Base-by-base conservation (phyloP, 148 eudicot species). In the Camellia granthamiana region DNA sequence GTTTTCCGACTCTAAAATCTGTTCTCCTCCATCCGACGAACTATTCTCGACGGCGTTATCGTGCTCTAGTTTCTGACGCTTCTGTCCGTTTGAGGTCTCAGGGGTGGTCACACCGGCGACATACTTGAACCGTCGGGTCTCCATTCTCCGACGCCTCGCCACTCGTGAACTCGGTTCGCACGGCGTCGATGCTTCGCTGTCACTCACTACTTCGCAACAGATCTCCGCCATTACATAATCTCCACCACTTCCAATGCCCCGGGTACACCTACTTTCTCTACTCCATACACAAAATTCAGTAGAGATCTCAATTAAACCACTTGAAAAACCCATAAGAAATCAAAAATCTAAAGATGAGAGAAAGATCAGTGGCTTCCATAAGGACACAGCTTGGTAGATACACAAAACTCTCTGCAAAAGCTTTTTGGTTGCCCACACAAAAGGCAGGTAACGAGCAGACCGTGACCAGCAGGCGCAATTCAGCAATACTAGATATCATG, bases 141-240 rank as follows among this genome's bases (percentile, higher is more conserved):
- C 94, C 84, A 94, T 88, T 58, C 97, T 80, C 74, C 89, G 87
- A 3, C 81, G 81, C 69, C 94, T 74, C 1, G 91, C 91, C 58
- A 81, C 86, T 21, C 84, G 79, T 3, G 91, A 79, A 11, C 68
- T 81, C 2, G 85, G 63, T 15, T 88, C 84, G 23, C 85, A 77
- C 2, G 76, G 23, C 21, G 79, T 52, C 52, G 84, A 38, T 60
- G 71, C 47, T 2, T 88, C 84, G 49, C 79, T 84, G 10, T 89
- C 87, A 42, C 80, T 82, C 61, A 84, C 81, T 3, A 83, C 77
- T 0, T 81, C 91, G 7, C 83, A 86, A 44, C 94, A 90, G 13
- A 90, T 88, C 55, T 91, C 93, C 85, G 92, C 95, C 97, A 92
- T 92, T 71, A 38, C 60, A 70, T 56, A 15, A 0, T 18, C 42